Conservation (phyloP, 148 eudicot species). For the Camellia japonica region DNA sequence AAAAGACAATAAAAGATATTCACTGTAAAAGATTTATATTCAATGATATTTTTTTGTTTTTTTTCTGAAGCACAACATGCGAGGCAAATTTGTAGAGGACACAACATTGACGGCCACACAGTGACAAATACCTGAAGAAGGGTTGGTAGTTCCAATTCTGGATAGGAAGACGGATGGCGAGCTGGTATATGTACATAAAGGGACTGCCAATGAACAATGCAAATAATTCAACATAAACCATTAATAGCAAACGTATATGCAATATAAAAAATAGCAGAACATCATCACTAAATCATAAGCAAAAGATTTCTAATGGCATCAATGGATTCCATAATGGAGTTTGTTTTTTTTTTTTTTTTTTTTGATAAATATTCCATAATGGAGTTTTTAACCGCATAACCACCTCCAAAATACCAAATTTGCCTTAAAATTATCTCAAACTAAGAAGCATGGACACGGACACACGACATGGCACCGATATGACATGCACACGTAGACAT, state of each 20-base stretch:
- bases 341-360: neutral
- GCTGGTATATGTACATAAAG: slow-evolving; percentile 86
- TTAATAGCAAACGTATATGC: slow-evolving; percentile 6
- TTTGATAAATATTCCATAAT: neutral
- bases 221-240: slow-evolving; percentile 8
- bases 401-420: neutral
- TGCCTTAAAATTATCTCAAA: neutral
- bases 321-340: too few relatives aligned
- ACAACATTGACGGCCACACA: neutral
- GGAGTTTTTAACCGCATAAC: neutral
- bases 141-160: slow-evolving; percentile 93
- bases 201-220: slow-evolving; percentile 53
- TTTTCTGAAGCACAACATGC: too few relatives aligned
- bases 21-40: too few relatives aligned
- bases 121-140: slow-evolving; percentile 65
- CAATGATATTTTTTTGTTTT: too few relatives aligned
- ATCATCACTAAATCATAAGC: neutral
- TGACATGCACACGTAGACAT: too few relatives aligned
- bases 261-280: neutral
- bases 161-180: slow-evolving; percentile 84
- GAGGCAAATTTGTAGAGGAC: neutral
- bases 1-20: too few relatives aligned
- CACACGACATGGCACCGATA: too few relatives aligned
- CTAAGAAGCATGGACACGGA: too few relatives aligned
- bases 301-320: neutral